Evolutionary conservation across 2,329 filamentous ascomycete species (phyloP).

Genomic region (Drechslerella dactyloides): DNA sequence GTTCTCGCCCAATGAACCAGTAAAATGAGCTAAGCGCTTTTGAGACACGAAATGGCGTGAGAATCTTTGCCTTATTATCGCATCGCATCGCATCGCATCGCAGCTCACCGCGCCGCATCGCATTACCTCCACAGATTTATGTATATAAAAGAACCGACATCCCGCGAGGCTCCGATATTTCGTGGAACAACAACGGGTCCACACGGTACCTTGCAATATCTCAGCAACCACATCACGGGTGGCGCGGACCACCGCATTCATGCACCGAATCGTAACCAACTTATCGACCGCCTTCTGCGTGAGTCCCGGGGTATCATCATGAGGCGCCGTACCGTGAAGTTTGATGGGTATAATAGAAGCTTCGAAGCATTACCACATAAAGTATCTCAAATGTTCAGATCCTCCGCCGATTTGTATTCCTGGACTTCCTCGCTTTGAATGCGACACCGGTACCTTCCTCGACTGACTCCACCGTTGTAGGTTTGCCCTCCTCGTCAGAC

Average conservation of each 20-base stretch:
- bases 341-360: conserved; percentile 24
- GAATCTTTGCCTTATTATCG: background rate
- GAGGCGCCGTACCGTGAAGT: conserved; percentile 12
- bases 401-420: conserved; percentile 59
- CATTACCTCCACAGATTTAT: background rate
- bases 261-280: conserved; percentile 20
- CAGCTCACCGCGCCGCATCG: background rate
- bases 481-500: conserved; percentile 27
- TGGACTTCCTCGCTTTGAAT: conserved; percentile 81
- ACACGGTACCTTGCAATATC: conserved; percentile 37
- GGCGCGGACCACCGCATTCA: conserved; percentile 14
- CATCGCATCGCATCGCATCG: conserved; percentile 6
- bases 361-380: conserved; percentile 4
- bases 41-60: conserved; percentile 11
- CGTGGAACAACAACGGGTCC: conserved; percentile 32
- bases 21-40: conserved; percentile 34
- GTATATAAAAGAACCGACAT: conserved; percentile 17
- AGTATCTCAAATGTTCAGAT: conserved; percentile 21
- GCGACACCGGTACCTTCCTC: conserved; percentile 63
- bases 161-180: conserved; percentile 31
- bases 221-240: conserved; percentile 39
- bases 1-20: conserved; percentile 5
- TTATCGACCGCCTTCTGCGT: conserved; percentile 16
- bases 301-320: conserved; percentile 15
- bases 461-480: conserved; percentile 47